Evolutionary conservation across 2,329 filamentous ascomycete species (phyloP), one percentile per base, ranked within the genome.

Genomic region (Ceratocystis huliohia): DNA sequence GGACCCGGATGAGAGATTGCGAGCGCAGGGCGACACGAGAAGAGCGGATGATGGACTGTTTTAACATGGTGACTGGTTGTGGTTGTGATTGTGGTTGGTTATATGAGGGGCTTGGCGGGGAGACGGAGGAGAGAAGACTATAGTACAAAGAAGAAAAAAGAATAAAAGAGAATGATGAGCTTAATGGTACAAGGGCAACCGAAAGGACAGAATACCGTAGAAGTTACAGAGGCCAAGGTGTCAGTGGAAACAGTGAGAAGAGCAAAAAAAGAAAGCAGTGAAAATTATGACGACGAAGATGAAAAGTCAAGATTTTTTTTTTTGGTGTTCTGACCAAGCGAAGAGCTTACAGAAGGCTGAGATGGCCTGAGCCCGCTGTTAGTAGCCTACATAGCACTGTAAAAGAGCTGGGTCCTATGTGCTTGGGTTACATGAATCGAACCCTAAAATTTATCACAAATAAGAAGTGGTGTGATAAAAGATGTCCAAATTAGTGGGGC

Each of bases 21-120:
- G 66, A 45, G 48, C 64, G 64, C 59, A 65, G 45, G 53, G 66
- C 50, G 63, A 59, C 53, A 57, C 67, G 65, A 30, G 65, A 37
- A 20, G 67, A 64, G 33, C 65, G 65, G 56, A 65, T 5, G 61
- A 66, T 63, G 65, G 62, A 44, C 10, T 66, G 56, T 64, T 46
- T 63, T 61, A 68, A 66, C 67, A 68, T 68, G 25, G 44, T 28
- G 45, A 41, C 37, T 4, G 10, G 59, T 20, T 17, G 41, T 8
- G 20, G 25, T 33, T 63, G 22, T 53, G 13, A 2, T 3, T 57
- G 59, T 63, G 13, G n/a, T 22, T 13, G 45, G 56, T 15, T 57
- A 20, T 59, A 48, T 46, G 45, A 33, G 5, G 37, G 37, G 37
- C 37, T 41, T 41, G 37, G 28, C 15, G 25, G 22, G 25, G 22